Conservation (phyloP, 768 basidiomycete species). For the Astraeus odoratus region DNA sequence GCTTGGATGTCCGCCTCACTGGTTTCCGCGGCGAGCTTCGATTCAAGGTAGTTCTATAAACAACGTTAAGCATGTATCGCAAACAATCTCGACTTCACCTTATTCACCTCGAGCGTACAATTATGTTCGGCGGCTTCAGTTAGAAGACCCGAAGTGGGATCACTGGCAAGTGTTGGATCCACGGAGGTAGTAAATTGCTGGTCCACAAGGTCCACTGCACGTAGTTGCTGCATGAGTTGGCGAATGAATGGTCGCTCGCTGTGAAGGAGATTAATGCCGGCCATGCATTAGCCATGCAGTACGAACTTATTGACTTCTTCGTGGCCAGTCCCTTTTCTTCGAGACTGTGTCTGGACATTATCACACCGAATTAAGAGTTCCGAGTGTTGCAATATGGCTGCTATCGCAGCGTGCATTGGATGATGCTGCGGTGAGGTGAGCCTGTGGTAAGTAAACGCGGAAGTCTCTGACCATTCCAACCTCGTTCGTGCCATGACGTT, state of each 20-base stretch:
- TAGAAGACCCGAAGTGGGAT: constrained; percentile 42
- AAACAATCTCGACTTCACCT: not conserved
- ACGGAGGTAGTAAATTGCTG: constrained; percentile 42
- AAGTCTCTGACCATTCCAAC: constrained; percentile 50
- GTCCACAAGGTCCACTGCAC: constrained; percentile 49
- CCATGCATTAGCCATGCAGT: not conserved
- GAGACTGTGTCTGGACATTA: constrained; percentile 31
- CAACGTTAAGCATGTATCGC: constrained; percentile 5
- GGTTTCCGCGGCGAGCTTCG: constrained; percentile 48
- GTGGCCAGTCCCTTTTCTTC: constrained; percentile 12
- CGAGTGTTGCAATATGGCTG: constrained; percentile 40
- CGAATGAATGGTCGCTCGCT: constrained; percentile 22
- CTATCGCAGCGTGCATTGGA: constrained; percentile 46
- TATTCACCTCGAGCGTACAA: constrained; percentile 49
- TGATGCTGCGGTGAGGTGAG: constrained; percentile 24
- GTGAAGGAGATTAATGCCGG: not conserved
- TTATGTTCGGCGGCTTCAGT: constrained; percentile 56
- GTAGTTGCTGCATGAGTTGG: constrained; percentile 43
- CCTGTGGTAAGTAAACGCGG: not conserved
- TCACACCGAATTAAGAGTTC: constrained; percentile 56
- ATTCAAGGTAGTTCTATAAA: constrained; percentile 41
- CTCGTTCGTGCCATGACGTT: constrained; percentile 38
- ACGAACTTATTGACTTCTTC: constrained; percentile 14
- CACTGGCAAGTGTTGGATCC: constrained; percentile 45
- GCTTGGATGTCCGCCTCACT: constrained; percentile 30